Evolutionary conservation across 805 yeast species (phyloP).

Genomic region (Starmerella etchellsii): DNA sequence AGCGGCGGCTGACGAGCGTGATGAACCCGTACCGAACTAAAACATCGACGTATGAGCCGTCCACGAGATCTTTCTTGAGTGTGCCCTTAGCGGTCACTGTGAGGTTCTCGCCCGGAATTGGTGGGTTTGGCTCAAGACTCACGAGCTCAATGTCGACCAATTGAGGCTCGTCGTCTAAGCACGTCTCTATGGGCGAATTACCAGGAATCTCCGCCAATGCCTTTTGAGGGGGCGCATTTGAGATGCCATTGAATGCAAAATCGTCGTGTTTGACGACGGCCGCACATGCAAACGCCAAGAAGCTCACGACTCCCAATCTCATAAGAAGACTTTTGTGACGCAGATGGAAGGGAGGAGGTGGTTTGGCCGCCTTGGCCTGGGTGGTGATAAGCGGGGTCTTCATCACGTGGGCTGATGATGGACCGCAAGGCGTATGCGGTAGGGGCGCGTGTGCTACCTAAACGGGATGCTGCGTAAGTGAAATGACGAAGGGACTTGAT

Average conservation of each 20-base stretch:
- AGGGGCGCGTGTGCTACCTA: too few relatives aligned
- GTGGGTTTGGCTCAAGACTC: constrained; percentile 72
- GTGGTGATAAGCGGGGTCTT: too few relatives aligned
- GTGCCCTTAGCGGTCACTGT: constrained; percentile 66
- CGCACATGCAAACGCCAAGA: neutral
- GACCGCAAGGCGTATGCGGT: too few relatives aligned
- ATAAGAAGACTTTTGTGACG: too few relatives aligned
- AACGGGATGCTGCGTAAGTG: too few relatives aligned
- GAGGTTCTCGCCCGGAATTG: constrained; percentile 69
- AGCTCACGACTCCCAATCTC: neutral
- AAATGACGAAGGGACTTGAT: too few relatives aligned
- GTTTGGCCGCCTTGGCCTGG: too few relatives aligned
- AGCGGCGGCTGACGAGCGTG: constrained; percentile 74
- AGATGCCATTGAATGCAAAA: neutral
- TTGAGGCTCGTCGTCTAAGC: constrained; percentile 57
- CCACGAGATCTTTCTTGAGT: constrained; percentile 42
- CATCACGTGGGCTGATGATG: too few relatives aligned
- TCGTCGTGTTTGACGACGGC: neutral
- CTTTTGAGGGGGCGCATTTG: neutral
- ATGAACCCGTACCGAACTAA: constrained; percentile 89
- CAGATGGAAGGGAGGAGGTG: too few relatives aligned
- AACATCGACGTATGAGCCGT: constrained; percentile 90
- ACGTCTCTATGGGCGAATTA: constrained; percentile 66
- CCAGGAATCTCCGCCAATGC: constrained; percentile 49
- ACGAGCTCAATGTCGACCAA: constrained; percentile 49